These are phyloP conservation scores for Neurospora sublineolata DNA, from an alignment of 495 filamentous ascomycete species.

Conservation along the genomic window DNA sequence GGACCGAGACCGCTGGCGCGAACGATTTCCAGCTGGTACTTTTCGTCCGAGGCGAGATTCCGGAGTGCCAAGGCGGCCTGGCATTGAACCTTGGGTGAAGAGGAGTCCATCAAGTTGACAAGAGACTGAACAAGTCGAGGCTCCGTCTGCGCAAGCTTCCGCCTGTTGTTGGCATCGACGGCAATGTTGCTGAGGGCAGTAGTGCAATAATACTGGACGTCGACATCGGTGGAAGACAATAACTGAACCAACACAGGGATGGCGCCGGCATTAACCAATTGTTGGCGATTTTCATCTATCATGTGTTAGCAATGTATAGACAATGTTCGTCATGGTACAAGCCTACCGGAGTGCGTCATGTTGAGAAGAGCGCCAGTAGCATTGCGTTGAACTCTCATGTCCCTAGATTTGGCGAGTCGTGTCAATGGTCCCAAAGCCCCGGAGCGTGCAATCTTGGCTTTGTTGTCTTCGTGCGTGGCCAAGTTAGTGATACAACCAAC, in stretches of 20 bases:
- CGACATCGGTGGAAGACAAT: constrained; percentile 80
- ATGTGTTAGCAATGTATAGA: constrained; percentile 14
- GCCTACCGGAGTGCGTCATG: constrained; percentile 95
- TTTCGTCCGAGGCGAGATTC: constrained; percentile 94
- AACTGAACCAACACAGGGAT: constrained; percentile 94
- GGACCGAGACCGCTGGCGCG: constrained; percentile 72
- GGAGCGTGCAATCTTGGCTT: constrained; percentile 93
- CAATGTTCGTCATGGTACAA: not conserved
- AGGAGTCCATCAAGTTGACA: constrained; percentile 92
- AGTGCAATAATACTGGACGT: constrained; percentile 99
- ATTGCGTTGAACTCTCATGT: constrained; percentile 97
- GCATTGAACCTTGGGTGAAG: constrained; percentile 94
- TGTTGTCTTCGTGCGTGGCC: constrained; percentile 97
- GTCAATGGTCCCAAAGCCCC: constrained; percentile 87
- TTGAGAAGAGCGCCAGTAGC: constrained; percentile 92
- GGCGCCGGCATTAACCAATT: constrained; percentile 90
- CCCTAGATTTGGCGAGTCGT: constrained; percentile 86
- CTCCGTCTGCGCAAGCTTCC: constrained; percentile 80
- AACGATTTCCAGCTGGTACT: constrained; percentile 97
- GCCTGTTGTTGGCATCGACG: constrained; percentile 81
- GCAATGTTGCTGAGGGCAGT: constrained; percentile 97
- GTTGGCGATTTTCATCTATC: constrained; percentile 89
- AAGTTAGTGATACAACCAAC: constrained; percentile 98
- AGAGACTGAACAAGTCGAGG: constrained; percentile 81
- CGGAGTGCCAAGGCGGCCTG: constrained; percentile 89